These are phyloP conservation scores for Pelagophyceae sp. DNA, from an alignment of 352 stramenopile genomes.

Conservation along the genomic window DNA sequence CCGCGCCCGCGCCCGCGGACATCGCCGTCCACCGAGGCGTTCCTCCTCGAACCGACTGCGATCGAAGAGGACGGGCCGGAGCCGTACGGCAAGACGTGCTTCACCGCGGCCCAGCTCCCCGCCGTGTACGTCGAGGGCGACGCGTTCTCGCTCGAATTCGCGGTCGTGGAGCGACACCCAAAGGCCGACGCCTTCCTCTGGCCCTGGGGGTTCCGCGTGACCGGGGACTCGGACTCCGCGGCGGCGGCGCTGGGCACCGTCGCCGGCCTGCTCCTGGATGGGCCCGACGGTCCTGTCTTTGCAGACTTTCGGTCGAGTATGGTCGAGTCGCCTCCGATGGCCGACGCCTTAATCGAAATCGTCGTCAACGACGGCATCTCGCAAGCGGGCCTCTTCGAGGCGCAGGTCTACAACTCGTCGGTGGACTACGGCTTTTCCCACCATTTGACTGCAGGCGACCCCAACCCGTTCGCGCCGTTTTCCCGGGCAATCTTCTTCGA, in stretches of 20 bases:
- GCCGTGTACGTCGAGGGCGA: neutral
- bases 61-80: neutral
- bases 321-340: neutral
- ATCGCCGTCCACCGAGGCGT: neutral
- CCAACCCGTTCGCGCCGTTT: conserved; percentile 8
- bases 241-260: neutral
- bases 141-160: neutral
- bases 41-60: neutral
- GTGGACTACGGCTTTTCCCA: neutral
- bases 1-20: neutral
- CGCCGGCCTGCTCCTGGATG: neutral
- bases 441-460: neutral
- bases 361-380: neutral
- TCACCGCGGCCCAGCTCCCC: neutral
- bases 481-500: neutral
- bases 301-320: neutral
- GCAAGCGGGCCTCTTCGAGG: neutral
- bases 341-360: neutral
- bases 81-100: neutral
- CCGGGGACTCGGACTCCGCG: too few relatives aligned
- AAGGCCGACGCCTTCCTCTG: neutral
- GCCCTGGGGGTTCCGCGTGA: neutral
- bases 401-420: neutral
- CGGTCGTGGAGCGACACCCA: neutral
- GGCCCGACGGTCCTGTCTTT: neutral